Base-by-base conservation (phyloP, 495 filamentous ascomycete species). In the Neurospora africana region DNA sequence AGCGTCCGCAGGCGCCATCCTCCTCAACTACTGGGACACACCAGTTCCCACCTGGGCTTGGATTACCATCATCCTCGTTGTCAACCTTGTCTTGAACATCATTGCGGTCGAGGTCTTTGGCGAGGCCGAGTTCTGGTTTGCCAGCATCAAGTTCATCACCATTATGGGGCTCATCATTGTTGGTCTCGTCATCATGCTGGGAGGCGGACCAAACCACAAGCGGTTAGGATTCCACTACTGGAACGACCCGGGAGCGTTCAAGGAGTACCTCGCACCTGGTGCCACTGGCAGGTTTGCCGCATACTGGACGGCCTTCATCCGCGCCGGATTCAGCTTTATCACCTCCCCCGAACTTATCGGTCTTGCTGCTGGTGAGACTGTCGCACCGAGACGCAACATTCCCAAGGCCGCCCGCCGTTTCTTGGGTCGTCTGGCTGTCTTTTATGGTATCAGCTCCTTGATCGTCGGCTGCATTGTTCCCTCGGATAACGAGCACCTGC, bases 311-410 rank as follows among this genome's bases (percentile, higher is more conserved):
- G 82, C 83, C 17, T 81, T 86, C 69, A 78, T 82, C 69, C 78
- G 79, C 65, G 83, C 82, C 9, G 84, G 84, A 5, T 86, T 85
- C 76, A 83, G 83, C 37, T 86, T 86, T 75, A 80, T 86, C 79
- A 84, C 83, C 33, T 83, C 81, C 0, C 84, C 84, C 6, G 84
- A 86, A 38, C 79, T 86, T 11, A 84, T 86, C 75, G 84, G 87
- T 1, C 83, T 93, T 30, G 91, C 92, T 8, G 91, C 91, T 4
- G 91, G 90, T 72, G 92, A 95, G 82, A 92, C 92, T 7, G 87
- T 91, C 30, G 92, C 93, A 38, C 91, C 91, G 1, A 87, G 90
- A 71, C 88, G 90, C 78, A 92, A 91, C 72, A 87, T 93, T 44
- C 91, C 91, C 8, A 87, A 89, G 68, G 91, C 91, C 0, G 91